Conservation (phyloP, 2,329 filamentous ascomycete genomes). For the Colletotrichum sp. region DNA sequence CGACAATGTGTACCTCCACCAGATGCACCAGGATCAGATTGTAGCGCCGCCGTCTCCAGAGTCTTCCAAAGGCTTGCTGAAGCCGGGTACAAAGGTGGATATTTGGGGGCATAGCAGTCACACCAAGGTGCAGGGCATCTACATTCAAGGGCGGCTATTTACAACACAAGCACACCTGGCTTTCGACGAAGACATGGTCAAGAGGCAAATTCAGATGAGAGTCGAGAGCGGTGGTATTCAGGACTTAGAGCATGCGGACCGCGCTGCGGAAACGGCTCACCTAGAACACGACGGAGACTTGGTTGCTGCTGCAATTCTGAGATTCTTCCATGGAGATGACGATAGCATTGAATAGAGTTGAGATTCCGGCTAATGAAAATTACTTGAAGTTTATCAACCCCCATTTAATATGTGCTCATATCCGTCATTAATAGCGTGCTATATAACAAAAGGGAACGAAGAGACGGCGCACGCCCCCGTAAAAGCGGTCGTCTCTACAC, state of each 20-base stretch:
- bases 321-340: slow-evolving; percentile 55
- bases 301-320: slow-evolving; percentile 70
- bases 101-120: slow-evolving; percentile 67
- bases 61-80: slow-evolving; percentile 44
- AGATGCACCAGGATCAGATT: slow-evolving; percentile 83
- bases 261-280: slow-evolving; percentile 64
- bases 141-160: slow-evolving; percentile 66
- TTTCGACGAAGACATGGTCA: slow-evolving; percentile 72
- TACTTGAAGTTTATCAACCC: accelerated
- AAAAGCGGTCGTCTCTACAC: not conserved
- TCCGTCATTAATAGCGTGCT: accelerated
- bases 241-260: slow-evolving; percentile 62
- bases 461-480: not conserved
- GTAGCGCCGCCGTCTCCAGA: slow-evolving; percentile 59
- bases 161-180: slow-evolving; percentile 82
- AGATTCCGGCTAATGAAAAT: accelerated
- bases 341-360: slow-evolving; percentile 35
- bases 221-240: slow-evolving; percentile 66
- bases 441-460: not conserved
- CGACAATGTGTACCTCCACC: slow-evolving; percentile 62
- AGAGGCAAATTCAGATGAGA: slow-evolving; percentile 64
- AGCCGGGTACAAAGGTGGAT: slow-evolving; percentile 44
- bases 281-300: slow-evolving; percentile 72
- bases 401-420: not conserved
- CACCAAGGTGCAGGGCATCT: slow-evolving; percentile 77